phyloP scores from a whole-genome alignment of 176 grass and related monocot genomes.

The Tillandsia fasciculata region DNA sequence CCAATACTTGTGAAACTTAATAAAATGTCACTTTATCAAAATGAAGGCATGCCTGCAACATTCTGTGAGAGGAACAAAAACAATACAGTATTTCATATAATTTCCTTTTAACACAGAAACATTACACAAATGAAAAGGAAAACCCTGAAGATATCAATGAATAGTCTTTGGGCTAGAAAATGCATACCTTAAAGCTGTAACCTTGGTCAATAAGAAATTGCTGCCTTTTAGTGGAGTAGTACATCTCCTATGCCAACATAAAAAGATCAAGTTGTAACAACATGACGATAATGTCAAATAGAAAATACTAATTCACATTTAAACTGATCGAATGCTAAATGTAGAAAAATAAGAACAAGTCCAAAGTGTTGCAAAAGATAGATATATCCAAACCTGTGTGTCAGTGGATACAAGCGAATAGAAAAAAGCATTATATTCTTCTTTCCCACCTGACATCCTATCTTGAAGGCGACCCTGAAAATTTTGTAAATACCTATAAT shows the following conservation, averaged over 20 bases:
- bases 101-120: too few relatives aligned
- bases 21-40: too few relatives aligned
- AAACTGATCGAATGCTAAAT: too few relatives aligned
- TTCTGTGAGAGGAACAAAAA: too few relatives aligned
- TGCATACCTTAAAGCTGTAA: conserved; percentile 92
- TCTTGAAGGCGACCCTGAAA: conserved; percentile 83
- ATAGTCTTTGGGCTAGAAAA: neutral
- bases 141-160: too few relatives aligned
- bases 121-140: too few relatives aligned
- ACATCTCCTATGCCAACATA: conserved; percentile 67
- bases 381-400: conserved; percentile 52
- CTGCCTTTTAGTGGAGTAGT: conserved; percentile 97
- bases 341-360: neutral
- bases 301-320: too few relatives aligned
- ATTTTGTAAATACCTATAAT: conserved; percentile 1
- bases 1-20: neutral
- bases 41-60: too few relatives aligned
- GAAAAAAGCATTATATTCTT: conserved; percentile 99
- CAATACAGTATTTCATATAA: too few relatives aligned
- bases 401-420: conserved; percentile 98
- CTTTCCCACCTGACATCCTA: conserved; percentile 95
- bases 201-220: conserved; percentile 98
- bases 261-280: conserved; percentile 7
- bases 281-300: neutral
- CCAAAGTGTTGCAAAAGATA: neutral